phyloP scores from a whole-genome alignment of 305 asterid species.

The Caryopteris hybrid region DNA sequence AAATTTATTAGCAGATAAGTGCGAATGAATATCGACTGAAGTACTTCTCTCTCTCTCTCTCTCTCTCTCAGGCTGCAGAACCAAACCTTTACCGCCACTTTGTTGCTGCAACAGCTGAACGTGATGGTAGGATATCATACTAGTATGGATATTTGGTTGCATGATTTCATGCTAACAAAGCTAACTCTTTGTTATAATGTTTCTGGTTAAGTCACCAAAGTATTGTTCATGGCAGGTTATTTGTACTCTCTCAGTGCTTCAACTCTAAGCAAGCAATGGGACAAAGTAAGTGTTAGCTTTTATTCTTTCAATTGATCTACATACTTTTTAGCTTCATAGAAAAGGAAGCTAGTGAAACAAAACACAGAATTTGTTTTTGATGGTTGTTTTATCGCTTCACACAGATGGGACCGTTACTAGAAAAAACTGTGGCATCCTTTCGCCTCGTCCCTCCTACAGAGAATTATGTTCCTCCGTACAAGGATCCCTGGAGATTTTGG shows the following conservation, averaged over 20 bases:
- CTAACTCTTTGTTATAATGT: not conserved
- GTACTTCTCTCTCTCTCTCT: constrained; percentile 7
- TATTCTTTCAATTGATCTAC: not conserved
- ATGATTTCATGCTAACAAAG: too few relatives aligned
- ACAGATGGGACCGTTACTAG: constrained; percentile 85
- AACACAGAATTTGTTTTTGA: too few relatives aligned
- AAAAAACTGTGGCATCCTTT: constrained; percentile 68
- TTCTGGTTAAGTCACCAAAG: not conserved
- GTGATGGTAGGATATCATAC: constrained; percentile 75
- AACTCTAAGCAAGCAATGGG: constrained; percentile 88
- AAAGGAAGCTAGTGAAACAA: too few relatives aligned
- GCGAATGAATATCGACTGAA: constrained; percentile 9
- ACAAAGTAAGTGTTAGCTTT: constrained; percentile 42
- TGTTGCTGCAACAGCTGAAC: constrained; percentile 82
- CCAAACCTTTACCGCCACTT: constrained; percentile 77
- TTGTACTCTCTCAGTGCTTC: constrained; percentile 85
- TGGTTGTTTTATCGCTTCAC: not conserved
- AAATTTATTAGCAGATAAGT: not conserved
- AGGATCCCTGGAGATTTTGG: constrained; percentile 99
- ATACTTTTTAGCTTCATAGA: too few relatives aligned
- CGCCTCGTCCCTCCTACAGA: constrained; percentile 87
- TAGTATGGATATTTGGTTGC: too few relatives aligned
- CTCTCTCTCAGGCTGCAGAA: constrained; percentile 51
- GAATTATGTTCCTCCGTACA: constrained; percentile 82
- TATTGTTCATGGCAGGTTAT: constrained; percentile 49